A percentile compares a stretch with the other conserved stretches of the same genome.
Evolutionary conservation across 768 basidiomycete species (phyloP).

Genomic region (Amanita pallidorosea): DNA sequence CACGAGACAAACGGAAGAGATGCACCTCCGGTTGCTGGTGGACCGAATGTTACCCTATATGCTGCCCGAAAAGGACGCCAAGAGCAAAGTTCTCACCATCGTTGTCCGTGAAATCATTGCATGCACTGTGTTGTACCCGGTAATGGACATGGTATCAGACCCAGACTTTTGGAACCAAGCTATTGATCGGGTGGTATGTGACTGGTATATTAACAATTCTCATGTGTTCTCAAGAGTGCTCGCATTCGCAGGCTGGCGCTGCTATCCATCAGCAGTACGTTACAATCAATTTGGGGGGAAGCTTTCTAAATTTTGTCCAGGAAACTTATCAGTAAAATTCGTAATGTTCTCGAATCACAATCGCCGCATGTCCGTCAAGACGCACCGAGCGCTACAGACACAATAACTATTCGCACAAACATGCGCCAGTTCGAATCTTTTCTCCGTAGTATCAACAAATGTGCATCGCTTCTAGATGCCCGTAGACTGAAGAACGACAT

Average conservation of each 20-base stretch:
- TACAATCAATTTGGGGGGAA: background rate
- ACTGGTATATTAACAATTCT: background rate
- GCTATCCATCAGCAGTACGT: conserved; percentile 40
- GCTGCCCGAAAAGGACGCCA: conserved; percentile 65
- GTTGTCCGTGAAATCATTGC: conserved; percentile 76
- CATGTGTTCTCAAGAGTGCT: background rate
- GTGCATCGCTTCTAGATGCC: conserved; percentile 80
- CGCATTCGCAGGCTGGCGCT: conserved; percentile 30
- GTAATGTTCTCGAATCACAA: conserved; percentile 75
- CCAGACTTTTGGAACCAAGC: conserved; percentile 96
- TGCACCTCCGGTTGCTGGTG: conserved; percentile 64
- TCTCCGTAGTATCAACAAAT: conserved; percentile 71
- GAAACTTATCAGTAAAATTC: conserved; percentile 80
- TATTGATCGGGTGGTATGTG: conserved; percentile 83
- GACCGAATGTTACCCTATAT: conserved; percentile 63
- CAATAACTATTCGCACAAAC: conserved; percentile 76
- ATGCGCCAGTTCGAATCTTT: conserved; percentile 85
- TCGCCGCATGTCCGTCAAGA: conserved; percentile 43
- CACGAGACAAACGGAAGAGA: conserved; percentile 83
- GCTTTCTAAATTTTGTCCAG: conserved; percentile 24
- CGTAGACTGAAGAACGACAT: conserved; percentile 87
- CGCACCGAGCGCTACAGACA: conserved; percentile 43
- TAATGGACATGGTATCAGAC: conserved; percentile 89
- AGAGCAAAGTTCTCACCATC: conserved; percentile 59
- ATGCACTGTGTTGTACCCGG: conserved; percentile 73